phyloP scores from a whole-genome alignment of 768 basidiomycete species.

The Calocera cornea region DNA sequence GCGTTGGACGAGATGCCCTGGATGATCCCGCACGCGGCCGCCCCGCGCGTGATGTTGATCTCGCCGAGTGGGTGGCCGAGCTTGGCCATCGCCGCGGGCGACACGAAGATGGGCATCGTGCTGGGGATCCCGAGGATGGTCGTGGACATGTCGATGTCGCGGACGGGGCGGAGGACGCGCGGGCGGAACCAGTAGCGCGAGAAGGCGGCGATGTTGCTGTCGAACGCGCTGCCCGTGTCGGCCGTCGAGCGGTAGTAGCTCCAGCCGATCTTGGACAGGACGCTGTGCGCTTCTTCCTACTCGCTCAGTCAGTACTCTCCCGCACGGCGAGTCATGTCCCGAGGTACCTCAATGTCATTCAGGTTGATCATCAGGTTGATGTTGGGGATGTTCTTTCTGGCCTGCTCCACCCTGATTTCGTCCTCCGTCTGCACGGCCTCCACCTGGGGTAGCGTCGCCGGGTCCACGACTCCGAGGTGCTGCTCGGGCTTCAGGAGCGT shows the following conservation, averaged over 20 bases:
- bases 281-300: constrained; percentile 23
- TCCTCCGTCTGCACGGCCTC: constrained; percentile 20
- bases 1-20: constrained; percentile 32
- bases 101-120: constrained; percentile 69
- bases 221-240: constrained; percentile 7
- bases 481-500: constrained; percentile 19
- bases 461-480: constrained; percentile 26
- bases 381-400: constrained; percentile 20
- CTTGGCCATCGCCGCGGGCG: constrained; percentile 70
- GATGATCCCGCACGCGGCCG: constrained; percentile 50
- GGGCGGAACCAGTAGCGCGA: constrained; percentile 20
- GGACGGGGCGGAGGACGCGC: constrained; percentile 22
- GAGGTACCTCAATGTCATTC: constrained; percentile 23
- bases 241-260: constrained; percentile 23
- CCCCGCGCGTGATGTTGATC: constrained; percentile 62
- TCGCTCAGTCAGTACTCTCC: neutral
- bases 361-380: constrained; percentile 25
- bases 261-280: constrained; percentile 27
- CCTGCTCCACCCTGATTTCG: constrained; percentile 21
- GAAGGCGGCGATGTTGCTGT: neutral
- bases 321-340: too few relatives aligned
- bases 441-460: constrained; percentile 17
- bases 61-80: constrained; percentile 81
- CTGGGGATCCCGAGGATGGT: constrained; percentile 47
- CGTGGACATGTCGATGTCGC: constrained; percentile 23